Conservation (phyloP, 2,329 filamentous ascomycete genomes). For the Annulohypoxylon truncatum region DNA sequence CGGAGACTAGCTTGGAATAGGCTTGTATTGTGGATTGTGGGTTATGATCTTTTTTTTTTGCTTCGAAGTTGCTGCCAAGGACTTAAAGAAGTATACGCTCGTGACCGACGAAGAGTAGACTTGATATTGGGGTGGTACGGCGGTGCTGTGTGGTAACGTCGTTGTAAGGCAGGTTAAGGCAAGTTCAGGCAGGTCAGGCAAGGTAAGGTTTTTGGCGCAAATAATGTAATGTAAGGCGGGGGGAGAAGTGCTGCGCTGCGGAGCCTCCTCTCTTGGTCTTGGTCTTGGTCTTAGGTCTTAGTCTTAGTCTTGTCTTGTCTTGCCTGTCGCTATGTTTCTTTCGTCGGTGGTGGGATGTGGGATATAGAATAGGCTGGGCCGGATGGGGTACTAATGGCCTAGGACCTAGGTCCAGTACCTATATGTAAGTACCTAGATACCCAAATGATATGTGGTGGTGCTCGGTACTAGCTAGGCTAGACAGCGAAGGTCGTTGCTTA, state of each 20-base stretch:
- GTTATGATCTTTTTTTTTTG: slow-evolving; percentile 2
- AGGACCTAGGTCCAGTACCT: background rate
- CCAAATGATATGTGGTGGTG: background rate
- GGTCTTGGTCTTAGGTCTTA: background rate
- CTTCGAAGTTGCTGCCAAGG: slow-evolving; percentile 31
- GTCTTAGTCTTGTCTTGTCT: background rate
- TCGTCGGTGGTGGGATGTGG: slow-evolving; percentile 11
- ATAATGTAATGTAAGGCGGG: slow-evolving; percentile 41
- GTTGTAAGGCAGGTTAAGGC: slow-evolving; percentile 33
- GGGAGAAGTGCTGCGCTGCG: slow-evolving; percentile 30
- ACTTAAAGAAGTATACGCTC: slow-evolving; percentile 33
- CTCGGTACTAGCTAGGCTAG: slow-evolving; percentile 4
- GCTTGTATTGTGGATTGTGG: slow-evolving; percentile 28
- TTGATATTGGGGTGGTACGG: slow-evolving; percentile 37
- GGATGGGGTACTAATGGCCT: slow-evolving; percentile 31
- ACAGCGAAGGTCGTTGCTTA: slow-evolving; percentile 11
- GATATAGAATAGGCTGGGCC: slow-evolving; percentile 7
- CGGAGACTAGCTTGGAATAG: slow-evolving; percentile 33
- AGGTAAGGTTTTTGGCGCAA: slow-evolving; percentile 42
- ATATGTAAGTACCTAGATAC: background rate
- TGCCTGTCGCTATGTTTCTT: slow-evolving; percentile 15
- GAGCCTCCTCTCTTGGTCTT: slow-evolving; percentile 40
- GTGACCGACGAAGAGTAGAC: slow-evolving; percentile 38
- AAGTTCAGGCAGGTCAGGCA: slow-evolving; percentile 28
- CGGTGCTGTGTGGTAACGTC: slow-evolving; percentile 37